Base-by-base conservation (phyloP, 345 rosid species). In the Salix purpurea region DNA sequence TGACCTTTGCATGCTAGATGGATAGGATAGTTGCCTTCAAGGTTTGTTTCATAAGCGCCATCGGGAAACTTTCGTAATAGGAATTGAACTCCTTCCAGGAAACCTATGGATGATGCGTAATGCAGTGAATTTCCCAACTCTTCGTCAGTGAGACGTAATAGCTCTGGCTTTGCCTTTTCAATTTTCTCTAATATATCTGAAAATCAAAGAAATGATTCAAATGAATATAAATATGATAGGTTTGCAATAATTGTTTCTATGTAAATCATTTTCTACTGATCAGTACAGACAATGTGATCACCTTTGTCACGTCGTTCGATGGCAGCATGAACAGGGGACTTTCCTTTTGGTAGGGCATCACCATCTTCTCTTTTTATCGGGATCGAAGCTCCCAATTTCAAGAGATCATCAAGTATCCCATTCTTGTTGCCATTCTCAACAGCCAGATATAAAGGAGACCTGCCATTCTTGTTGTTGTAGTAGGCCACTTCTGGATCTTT, bases 331-430 rank as follows among this genome's bases (percentile, higher is more conserved):
- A 44, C 74, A 5, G 65, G 65, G 4, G 74, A 72, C 16, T 36
- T 72, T 56, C 74, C 74, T n/a, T 34, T 19, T 19, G 24, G 48
- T 4, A 58, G n/a, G 60, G 60, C 10, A 39, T 39, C 40, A 39
- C 40, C 40, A 7, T 39, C 2, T 39, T 39, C 14, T 11, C 48
- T 9, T 0, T 0, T 0, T 39, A 7, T 39, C 2, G 23, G 21
- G 2, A 24, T 4, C 8, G 42, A 19, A 34, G 36, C 18, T 1
- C 1, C 1, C 5, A 0, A 13, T 4, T 0, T 11, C 64, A 52
- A 24, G 21, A 72, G 19, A 56, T 0, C 2, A 30, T 2, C 18
- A 5, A 52, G 18, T 15, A 72, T 30, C 4, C 1, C 2, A 0
- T 48, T 50, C 11, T 70, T 64, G 0, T 19, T 2, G 50, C 1